Percentiles rank a stretch among this genome's conserved stretches.
These are phyloP conservation scores for Neopestalotiopsis clavispora DNA, from an alignment of 2,329 filamentous ascomycete species.

Conservation along the genomic window DNA sequence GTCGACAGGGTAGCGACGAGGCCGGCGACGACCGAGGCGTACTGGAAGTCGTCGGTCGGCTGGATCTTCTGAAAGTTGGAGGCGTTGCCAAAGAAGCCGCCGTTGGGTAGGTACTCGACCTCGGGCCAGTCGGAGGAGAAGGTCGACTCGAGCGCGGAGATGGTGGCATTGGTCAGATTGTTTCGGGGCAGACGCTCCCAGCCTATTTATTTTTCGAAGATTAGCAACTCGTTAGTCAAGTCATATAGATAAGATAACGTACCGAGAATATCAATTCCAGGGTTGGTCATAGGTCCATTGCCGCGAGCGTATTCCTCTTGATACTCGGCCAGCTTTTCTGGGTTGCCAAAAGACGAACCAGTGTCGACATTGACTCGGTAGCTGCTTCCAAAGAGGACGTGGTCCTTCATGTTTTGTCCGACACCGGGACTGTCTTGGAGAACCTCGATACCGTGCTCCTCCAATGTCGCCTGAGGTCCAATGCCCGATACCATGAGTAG, in stretches of 20 bases:
- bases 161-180: neutral
- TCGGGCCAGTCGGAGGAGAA: conserved; percentile 5
- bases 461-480: neutral
- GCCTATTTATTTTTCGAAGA: too few species aligned
- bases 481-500: neutral
- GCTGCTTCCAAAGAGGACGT: neutral
- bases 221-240: too few species aligned
- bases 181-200: neutral
- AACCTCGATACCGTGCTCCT: neutral
- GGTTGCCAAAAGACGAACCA: neutral
- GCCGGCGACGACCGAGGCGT: too few species aligned
- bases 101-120: neutral
- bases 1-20: neutral
- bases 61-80: neutral
- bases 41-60: too few species aligned
- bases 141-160: neutral
- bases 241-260: too few species aligned
- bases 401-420: neutral
- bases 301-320: neutral
- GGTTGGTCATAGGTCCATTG: neutral
- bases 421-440: neutral
- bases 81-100: neutral
- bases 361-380: neutral
- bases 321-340: neutral
- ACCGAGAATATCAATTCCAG: neutral